These are phyloP conservation scores for Isoetes engelmannii DNA, from an alignment of 83 land plant species.

Conservation along the genomic window DNA sequence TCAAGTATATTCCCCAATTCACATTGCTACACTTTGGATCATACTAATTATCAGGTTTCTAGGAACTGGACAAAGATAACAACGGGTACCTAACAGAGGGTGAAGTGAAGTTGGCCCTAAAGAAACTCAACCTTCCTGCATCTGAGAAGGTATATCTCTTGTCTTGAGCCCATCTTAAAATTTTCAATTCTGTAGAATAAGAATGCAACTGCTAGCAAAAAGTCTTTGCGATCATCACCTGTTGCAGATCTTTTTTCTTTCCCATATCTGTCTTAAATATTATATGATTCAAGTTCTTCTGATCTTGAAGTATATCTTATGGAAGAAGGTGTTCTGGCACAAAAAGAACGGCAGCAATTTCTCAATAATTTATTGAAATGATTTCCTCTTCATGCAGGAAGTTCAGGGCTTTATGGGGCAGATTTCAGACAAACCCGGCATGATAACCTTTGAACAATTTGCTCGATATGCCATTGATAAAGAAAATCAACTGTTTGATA, in stretches of 20 bases:
- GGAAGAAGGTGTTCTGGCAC: too few species aligned
- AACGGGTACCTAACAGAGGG: constrained; percentile 11
- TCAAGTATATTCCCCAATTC: not conserved
- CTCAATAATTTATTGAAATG: not conserved
- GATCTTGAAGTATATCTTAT: too few species aligned
- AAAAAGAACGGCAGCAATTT: not conserved
- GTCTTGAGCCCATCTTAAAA: not conserved
- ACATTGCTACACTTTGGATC: not conserved
- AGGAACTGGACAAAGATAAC: constrained; percentile 18
- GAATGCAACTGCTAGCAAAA: not conserved
- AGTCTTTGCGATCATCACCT: too few species aligned
- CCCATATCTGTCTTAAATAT: not conserved
- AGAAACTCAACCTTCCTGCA: constrained; percentile 20
- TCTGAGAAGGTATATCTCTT: constrained; percentile 16
- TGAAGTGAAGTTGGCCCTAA: constrained; percentile 20
- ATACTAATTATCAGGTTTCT: not conserved
- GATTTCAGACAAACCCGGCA: not conserved
- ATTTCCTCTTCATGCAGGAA: constrained; percentile 4
- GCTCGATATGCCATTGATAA: constrained; percentile 11
- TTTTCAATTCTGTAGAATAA: not conserved
- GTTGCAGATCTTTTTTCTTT: not conserved
- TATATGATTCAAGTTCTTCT: not conserved
- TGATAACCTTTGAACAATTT: constrained; percentile 19
- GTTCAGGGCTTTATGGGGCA: constrained; percentile 13
- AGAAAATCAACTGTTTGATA: constrained; percentile 24